phyloP scores from a whole-genome alignment of 345 rosid species.

The Populus euphratica region DNA sequence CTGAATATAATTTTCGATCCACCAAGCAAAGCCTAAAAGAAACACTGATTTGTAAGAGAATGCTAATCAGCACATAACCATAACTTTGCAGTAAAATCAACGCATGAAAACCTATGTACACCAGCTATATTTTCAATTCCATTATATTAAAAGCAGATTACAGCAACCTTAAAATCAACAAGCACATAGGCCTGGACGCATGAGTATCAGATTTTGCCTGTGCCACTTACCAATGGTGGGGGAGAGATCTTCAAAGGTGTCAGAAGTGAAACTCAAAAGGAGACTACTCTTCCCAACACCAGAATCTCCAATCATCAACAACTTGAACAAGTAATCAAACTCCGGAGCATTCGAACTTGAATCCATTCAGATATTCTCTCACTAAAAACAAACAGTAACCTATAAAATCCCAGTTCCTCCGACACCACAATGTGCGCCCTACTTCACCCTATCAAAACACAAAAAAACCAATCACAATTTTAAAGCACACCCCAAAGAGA shows the following conservation, averaged over 20 bases:
- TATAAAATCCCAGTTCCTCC: not conserved
- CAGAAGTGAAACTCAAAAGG: conserved; percentile 24
- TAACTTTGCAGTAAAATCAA: not conserved
- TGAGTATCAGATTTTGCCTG: not conserved
- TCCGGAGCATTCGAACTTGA: conserved; percentile 5
- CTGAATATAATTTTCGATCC: not conserved
- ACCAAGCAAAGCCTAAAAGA: not conserved
- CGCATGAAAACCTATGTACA: not conserved
- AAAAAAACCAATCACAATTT: not conserved
- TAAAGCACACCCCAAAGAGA: too few relatives aligned
- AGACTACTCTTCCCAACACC: conserved; percentile 28
- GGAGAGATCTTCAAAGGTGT: conserved; percentile 24
- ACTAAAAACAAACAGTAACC: not conserved
- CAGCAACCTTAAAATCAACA: not conserved
- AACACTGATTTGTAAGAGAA: not conserved
- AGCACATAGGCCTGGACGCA: not conserved
- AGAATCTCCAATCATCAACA: conserved; percentile 28
- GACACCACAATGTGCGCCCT: not conserved
- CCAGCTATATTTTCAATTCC: not conserved
- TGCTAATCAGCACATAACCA: not conserved
- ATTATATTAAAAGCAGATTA: not conserved
- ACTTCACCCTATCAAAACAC: not conserved
- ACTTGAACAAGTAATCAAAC: conserved; percentile 26
- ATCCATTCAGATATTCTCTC: conserved; percentile 6
- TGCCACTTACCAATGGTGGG: conserved; percentile 22